Conservation (phyloP, 2,329 filamentous ascomycete species). For the Venturia carpophila region DNA sequence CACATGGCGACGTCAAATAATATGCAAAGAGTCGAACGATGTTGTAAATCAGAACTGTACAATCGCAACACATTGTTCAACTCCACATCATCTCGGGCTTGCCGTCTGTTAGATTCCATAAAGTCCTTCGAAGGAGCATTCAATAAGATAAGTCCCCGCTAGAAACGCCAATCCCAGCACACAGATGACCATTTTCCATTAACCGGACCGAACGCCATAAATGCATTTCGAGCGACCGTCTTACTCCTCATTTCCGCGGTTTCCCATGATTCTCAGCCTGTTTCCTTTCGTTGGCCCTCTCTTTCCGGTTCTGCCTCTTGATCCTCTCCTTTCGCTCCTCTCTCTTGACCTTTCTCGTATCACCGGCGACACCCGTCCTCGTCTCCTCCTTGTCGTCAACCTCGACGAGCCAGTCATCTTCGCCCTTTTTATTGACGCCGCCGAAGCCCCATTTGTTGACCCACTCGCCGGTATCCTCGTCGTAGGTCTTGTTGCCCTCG, state of each 20-base stretch:
- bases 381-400: constrained; percentile 65
- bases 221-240: neutral
- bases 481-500: constrained; percentile 73
- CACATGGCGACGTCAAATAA: no score
- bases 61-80: no score
- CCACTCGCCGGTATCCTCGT: constrained; percentile 81
- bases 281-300: constrained; percentile 53
- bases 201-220: neutral
- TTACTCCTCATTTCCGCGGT: neutral
- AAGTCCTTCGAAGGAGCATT: neutral
- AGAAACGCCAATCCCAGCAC: neutral
- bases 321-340: constrained; percentile 49
- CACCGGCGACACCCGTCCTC: constrained; percentile 55
- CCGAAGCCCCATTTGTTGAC: constrained; percentile 93
- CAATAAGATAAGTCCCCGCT: neutral
- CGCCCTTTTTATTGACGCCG: constrained; percentile 75
- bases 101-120: neutral
- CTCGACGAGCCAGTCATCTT: constrained; percentile 86
- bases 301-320: constrained; percentile 37
- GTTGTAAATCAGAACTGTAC: no score
- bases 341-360: constrained; percentile 48
- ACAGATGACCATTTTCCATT: constrained; percentile 6
- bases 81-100: no score
- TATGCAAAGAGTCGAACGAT: no score
- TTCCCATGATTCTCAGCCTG: constrained; percentile 45